phyloP scores from a whole-genome alignment of 176 grass and related monocot species.

The Luzula sylvatica region DNA sequence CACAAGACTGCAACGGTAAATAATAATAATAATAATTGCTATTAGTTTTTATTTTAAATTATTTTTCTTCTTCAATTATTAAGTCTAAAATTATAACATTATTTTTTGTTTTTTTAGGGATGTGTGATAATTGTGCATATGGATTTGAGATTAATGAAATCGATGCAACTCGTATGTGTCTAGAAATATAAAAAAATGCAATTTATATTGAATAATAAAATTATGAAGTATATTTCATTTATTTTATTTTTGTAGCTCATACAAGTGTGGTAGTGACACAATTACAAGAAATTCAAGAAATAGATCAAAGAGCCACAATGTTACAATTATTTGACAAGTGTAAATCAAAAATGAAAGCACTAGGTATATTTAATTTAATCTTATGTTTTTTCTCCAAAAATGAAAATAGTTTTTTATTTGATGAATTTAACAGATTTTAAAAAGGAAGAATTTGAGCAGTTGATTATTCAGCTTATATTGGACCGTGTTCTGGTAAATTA shows the following conservation, averaged over 20 bases:
- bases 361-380: conserved; percentile 31
- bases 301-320: conserved; percentile 81
- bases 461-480: conserved; percentile 79
- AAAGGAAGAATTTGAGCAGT: conserved; percentile 75
- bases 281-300: conserved; percentile 39
- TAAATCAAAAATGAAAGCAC: conserved; percentile 51
- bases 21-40: neutral
- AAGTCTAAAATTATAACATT: neutral
- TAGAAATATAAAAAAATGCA: neutral
- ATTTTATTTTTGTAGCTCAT: conserved; percentile 40
- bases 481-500: conserved; percentile 74
- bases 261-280: conserved; percentile 43
- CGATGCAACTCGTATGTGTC: conserved; percentile 33
- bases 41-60: conserved; percentile 12
- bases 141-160: conserved; percentile 35
- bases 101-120: conserved; percentile 27
- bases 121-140: conserved; percentile 49
- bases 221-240: neutral
- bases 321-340: conserved; percentile 77
- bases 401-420: neutral
- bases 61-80: neutral
- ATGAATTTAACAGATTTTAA: conserved; percentile 54
- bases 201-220: neutral
- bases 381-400: neutral
- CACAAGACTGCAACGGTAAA: conserved; percentile 77